Conservation (phyloP, 345 rosid genomes). For the Euphorbia lathyris region DNA sequence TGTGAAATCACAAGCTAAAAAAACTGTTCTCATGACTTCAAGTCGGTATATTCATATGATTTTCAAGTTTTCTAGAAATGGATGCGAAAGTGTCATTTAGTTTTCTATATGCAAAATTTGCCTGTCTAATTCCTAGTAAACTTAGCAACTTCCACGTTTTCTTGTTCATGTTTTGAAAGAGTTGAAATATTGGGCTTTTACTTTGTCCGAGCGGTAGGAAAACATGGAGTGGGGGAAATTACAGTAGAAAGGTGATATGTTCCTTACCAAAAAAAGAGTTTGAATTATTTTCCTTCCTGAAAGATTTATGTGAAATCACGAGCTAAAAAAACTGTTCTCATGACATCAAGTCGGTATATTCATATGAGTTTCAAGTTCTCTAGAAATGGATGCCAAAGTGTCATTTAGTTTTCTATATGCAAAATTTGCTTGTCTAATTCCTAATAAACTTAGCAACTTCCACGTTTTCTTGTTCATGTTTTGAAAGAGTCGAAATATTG, state of each 20-base stretch:
- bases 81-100: neutral
- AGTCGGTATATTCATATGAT: neutral
- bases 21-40: neutral
- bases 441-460: neutral
- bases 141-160: neutral
- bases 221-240: too few species aligned
- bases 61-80: neutral
- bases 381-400: neutral
- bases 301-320: neutral
- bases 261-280: neutral
- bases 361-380: neutral
- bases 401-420: neutral
- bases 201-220: neutral
- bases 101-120: neutral
- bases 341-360: neutral
- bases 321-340: neutral
- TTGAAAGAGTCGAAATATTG: neutral
- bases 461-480: neutral
- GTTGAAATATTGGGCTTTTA: neutral
- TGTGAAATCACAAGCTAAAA: neutral
- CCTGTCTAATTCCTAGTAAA: neutral
- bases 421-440: neutral
- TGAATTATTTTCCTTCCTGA: neutral
- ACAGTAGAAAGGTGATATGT: neutral
- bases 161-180: neutral